Evolutionary conservation across 179 eudicot genomes (phyloP).

Genomic region (Carnegiea gigantea): DNA sequence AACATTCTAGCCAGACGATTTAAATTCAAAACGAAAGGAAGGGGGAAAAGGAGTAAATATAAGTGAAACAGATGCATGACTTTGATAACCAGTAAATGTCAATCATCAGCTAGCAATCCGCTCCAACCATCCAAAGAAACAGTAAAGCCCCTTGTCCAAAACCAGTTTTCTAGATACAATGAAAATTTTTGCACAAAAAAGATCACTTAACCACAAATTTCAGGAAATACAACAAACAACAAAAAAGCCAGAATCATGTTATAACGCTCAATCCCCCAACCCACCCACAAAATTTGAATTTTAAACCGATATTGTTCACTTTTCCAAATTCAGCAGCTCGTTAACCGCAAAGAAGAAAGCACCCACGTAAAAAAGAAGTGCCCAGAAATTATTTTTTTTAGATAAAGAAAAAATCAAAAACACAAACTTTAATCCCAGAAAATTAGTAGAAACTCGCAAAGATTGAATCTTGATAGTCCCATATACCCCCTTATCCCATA

Average conservation of each 20-base stretch:
- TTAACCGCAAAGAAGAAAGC: background rate
- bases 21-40: background rate
- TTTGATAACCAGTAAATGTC: background rate
- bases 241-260: background rate
- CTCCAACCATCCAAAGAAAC: conserved; percentile 1
- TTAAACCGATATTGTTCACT: background rate
- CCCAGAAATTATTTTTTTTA: no score
- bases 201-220: background rate
- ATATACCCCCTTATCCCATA: background rate
- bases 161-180: background rate
- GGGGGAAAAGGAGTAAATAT: background rate
- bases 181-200: background rate
- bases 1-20: background rate
- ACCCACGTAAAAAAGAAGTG: background rate
- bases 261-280: background rate
- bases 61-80: background rate
- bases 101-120: background rate
- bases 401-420: background rate
- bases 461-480: background rate
- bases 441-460: background rate
- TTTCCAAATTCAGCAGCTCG: background rate
- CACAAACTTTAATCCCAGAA: background rate
- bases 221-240: background rate
- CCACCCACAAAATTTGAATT: background rate
- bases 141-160: background rate